These are phyloP conservation scores for Aspergillus wentii DNA, from an alignment of 495 filamentous ascomycete species.

Conservation along the genomic window DNA sequence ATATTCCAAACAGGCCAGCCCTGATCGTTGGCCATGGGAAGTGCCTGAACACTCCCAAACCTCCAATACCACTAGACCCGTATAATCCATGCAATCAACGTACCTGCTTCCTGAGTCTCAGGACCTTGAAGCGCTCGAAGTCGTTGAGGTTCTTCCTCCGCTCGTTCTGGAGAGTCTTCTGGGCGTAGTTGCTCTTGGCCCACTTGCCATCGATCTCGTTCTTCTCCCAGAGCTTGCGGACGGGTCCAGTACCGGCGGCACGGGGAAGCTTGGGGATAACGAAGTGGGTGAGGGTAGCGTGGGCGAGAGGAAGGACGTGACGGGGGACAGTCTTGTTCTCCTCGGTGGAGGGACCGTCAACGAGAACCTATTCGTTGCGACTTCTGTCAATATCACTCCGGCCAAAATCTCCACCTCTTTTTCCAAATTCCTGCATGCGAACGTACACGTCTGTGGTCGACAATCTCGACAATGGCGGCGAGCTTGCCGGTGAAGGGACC, in stretches of 20 bases:
- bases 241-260: constrained; percentile 72
- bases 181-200: constrained; percentile 80
- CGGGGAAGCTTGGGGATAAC: constrained; percentile 84
- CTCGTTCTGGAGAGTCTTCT: constrained; percentile 76
- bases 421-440: constrained; percentile 8
- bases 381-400: constrained; percentile 31
- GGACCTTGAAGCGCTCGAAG: constrained; percentile 99
- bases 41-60: neutral
- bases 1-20: too few relatives aligned
- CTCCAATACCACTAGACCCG: neutral
- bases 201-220: constrained; percentile 86
- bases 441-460: constrained; percentile 99
- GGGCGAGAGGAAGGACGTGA: constrained; percentile 71
- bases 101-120: constrained; percentile 96
- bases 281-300: constrained; percentile 84
- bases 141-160: constrained; percentile 89
- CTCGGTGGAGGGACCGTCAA: constrained; percentile 85
- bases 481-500: constrained; percentile 79
- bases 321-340: constrained; percentile 72
- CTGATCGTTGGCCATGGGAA: too few relatives aligned
- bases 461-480: constrained; percentile 94
- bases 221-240: constrained; percentile 82
- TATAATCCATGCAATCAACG: constrained; percentile 19
- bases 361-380: constrained; percentile 64
- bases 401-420: constrained; percentile 4